Conservation (phyloP, 495 filamentous ascomycete species). For the Podospora pseudopauciseta region DNA sequence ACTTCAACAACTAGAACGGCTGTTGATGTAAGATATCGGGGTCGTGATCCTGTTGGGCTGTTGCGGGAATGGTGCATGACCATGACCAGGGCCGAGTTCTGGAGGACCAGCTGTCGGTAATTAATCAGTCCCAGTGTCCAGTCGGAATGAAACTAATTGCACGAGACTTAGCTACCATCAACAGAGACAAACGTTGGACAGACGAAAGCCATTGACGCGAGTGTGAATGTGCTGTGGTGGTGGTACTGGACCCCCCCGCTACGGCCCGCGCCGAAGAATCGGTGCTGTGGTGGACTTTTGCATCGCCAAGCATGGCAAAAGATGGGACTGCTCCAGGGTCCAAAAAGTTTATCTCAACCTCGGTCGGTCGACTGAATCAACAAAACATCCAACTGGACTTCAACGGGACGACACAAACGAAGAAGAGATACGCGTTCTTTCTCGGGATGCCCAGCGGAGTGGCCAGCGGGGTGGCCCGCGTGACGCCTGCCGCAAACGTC, state of each 20-base stretch:
- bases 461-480: too few relatives aligned
- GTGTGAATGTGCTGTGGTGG: neutral
- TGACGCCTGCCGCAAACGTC: neutral
- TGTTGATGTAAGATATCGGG: slow-evolving; percentile 67
- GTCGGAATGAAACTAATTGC: neutral
- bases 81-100: slow-evolving; percentile 56
- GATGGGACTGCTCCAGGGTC: neutral
- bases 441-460: too few relatives aligned
- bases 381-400: neutral
- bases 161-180: slow-evolving; percentile 13
- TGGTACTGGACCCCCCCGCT: slow-evolving; percentile 1
- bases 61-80: slow-evolving; percentile 66
- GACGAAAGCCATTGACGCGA: slow-evolving; percentile 15
- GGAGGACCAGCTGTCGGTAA: slow-evolving; percentile 47
- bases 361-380: neutral
- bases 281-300: slow-evolving; percentile 1
- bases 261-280: neutral
- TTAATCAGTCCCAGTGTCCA: slow-evolving; percentile 12
- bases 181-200: slow-evolving; percentile 16
- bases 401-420: too few relatives aligned
- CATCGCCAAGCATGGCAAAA: slow-evolving; percentile 4
- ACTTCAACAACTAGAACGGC: slow-evolving; percentile 73
- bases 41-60: slow-evolving; percentile 60
- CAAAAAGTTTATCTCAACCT: slow-evolving; percentile 7
- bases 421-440: neutral